phyloP scores from a whole-genome alignment of 768 basidiomycete genomes.

The Bullera alba region DNA sequence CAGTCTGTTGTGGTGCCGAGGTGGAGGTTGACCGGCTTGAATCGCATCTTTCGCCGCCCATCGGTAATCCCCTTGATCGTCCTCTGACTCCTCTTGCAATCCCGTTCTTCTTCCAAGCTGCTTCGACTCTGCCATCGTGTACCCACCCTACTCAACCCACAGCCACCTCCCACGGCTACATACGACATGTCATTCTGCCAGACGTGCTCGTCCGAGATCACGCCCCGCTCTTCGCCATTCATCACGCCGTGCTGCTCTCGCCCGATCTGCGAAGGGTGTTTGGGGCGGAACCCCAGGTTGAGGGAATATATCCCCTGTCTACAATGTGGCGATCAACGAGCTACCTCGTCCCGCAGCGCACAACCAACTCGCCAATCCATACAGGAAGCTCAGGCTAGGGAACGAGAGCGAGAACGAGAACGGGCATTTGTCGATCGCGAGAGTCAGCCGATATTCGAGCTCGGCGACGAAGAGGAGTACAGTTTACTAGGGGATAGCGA shows the following conservation, averaged over 20 bases:
- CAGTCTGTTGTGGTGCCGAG: too few species aligned
- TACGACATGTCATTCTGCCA: constrained; percentile 23
- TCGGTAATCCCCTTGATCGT: too few species aligned
- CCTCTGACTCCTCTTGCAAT: too few species aligned
- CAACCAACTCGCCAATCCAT: too few species aligned
- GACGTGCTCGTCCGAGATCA: constrained; percentile 30
- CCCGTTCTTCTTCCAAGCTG: too few species aligned
- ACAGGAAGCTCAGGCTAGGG: constrained; percentile 10
- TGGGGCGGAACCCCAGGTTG: constrained; percentile 34
- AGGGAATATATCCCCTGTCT: constrained; percentile 39
- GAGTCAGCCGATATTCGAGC: constrained; percentile 16
- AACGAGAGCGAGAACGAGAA: neutral
- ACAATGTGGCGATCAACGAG: constrained; percentile 31
- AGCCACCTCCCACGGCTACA: too few species aligned
- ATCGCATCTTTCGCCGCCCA: too few species aligned
- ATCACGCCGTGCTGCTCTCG: constrained; percentile 36
- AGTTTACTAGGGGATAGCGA: too few species aligned
- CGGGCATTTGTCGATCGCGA: constrained; percentile 1
- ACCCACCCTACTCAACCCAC: too few species aligned
- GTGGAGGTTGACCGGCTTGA: too few species aligned
- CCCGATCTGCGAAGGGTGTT: constrained; percentile 36
- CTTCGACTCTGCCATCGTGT: too few species aligned
- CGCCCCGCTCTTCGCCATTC: constrained; percentile 5
- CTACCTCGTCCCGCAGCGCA: too few species aligned
- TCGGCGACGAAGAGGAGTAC: constrained; percentile 32